Conservation (phyloP, 441 rosid species). For the Isatis lusitanica region DNA sequence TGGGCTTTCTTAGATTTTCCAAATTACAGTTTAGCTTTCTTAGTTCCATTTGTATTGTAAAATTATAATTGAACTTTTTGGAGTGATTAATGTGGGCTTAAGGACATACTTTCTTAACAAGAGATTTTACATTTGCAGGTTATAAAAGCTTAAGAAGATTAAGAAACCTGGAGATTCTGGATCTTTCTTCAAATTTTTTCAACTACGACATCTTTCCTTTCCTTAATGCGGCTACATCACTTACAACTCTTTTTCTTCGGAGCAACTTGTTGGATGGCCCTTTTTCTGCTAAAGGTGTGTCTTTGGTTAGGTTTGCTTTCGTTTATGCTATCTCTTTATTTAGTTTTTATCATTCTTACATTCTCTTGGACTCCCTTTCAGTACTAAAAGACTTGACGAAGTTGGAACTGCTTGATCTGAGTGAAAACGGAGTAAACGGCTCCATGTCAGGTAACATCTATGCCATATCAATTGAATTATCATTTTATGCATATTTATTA, state of each 20-base stretch:
- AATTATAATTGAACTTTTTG: too few relatives aligned
- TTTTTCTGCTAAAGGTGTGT: slow-evolving; percentile 4
- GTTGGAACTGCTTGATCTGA: slow-evolving; percentile 4
- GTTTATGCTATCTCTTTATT: neutral
- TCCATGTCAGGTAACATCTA: neutral
- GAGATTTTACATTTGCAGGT: neutral
- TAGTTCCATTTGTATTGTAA: too few relatives aligned
- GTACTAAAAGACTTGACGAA: slow-evolving; percentile 7
- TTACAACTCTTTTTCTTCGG: neutral
- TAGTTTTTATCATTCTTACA: neutral
- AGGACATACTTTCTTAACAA: too few relatives aligned
- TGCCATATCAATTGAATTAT: neutral
- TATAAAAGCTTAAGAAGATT: neutral
- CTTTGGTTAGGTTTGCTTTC: neutral
- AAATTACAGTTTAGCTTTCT: too few relatives aligned
- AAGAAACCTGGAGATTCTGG: neutral
- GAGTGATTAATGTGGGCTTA: too few relatives aligned
- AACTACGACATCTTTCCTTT: neutral
- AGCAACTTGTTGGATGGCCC: neutral
- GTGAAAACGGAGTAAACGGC: neutral
- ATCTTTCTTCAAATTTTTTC: neutral
- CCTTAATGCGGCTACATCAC: slow-evolving; percentile 18
- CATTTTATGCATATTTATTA: neutral
- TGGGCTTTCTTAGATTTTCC: too few relatives aligned
- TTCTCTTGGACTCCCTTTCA: neutral